These are phyloP conservation scores for Sedum album DNA, from an alignment of 164 flowering plant species.

Conservation along the genomic window DNA sequence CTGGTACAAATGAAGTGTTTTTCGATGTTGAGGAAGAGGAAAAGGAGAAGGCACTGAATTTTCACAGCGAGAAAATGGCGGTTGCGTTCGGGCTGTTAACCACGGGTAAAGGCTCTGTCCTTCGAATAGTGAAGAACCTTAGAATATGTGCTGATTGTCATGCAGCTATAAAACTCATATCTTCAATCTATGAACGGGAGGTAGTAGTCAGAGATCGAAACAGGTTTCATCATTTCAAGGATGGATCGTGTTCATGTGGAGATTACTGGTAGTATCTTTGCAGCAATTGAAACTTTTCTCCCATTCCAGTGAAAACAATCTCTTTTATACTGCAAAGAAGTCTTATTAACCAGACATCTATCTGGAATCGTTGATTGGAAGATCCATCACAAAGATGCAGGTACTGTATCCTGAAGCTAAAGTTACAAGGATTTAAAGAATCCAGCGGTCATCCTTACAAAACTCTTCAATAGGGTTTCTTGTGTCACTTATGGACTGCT, in stretches of 20 bases:
- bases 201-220: conserved; percentile 31
- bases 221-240: conserved; percentile 33
- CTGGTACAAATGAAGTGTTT: conserved; percentile 28
- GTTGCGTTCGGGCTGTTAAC: conserved; percentile 33
- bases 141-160: conserved; percentile 37
- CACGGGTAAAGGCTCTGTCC: conserved; percentile 16
- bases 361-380: neutral
- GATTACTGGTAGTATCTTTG: conserved; percentile 28
- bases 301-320: neutral
- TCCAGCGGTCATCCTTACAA: neutral
- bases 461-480: neutral
- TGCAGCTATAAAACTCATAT: conserved; percentile 29
- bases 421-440: neutral
- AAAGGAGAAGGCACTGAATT: conserved; percentile 25
- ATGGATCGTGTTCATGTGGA: conserved; percentile 29
- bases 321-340: neutral
- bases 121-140: conserved; percentile 31
- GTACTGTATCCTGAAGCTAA: neutral
- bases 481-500: neutral
- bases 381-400: neutral
- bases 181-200: conserved; percentile 20
- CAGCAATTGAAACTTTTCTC: neutral
- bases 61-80: conserved; percentile 38
- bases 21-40: conserved; percentile 37
- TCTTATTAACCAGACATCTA: neutral